Conservation (phyloP, 345 rosid genomes). For the Physaria fendleri region DNA sequence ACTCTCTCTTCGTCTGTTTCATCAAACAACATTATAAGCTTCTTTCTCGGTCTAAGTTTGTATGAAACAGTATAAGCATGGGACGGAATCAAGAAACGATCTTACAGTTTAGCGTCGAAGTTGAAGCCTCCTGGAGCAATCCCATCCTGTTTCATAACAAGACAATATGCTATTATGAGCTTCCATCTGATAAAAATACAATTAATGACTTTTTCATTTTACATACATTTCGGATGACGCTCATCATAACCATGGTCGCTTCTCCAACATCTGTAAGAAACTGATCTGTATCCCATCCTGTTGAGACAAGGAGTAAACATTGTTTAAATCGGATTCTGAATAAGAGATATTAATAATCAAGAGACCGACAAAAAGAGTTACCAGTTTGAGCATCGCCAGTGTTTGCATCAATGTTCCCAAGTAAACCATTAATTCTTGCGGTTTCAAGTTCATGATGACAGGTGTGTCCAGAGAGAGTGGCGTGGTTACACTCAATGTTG, state of each 20-base stretch:
- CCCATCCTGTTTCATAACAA: conserved; percentile 53
- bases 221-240: conserved; percentile 76
- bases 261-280: conserved; percentile 77
- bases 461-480: conserved; percentile 93
- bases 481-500: conserved; percentile 92
- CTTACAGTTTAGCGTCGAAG: conserved; percentile 93
- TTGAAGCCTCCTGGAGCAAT: conserved; percentile 96
- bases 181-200: background rate
- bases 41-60: background rate
- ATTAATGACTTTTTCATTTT: background rate
- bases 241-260: conserved; percentile 87
- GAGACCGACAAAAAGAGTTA: background rate
- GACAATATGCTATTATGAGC: background rate
- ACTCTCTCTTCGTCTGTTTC: conserved; percentile 82
- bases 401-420: conserved; percentile 94
- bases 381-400: conserved; percentile 92
- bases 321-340: background rate
- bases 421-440: conserved; percentile 75
- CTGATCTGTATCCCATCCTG: conserved; percentile 99
- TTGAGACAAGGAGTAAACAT: background rate
- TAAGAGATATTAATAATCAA: background rate
- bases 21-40: background rate
- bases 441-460: conserved; percentile 96
- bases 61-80: background rate
- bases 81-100: background rate